These are phyloP conservation scores for Naematelia aurantialba DNA, from an alignment of 768 basidiomycete genomes.

Conservation along the genomic window DNA sequence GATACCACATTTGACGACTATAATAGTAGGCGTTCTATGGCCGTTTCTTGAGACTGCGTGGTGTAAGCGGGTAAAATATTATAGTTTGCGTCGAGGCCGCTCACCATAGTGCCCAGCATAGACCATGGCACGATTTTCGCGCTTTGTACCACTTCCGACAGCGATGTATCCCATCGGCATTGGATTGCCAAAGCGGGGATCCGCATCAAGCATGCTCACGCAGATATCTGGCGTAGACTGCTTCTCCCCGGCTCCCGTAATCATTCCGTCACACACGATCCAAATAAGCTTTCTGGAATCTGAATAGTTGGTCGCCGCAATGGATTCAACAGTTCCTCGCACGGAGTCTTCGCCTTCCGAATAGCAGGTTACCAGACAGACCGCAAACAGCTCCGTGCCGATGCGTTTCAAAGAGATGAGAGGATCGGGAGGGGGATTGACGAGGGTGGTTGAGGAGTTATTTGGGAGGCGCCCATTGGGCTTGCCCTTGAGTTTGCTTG, in stretches of 20 bases:
- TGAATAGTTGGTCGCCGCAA: slow-evolving; percentile 84
- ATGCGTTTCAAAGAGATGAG: slow-evolving; percentile 83
- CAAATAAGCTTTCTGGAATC: slow-evolving; percentile 89
- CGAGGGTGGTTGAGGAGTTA: slow-evolving; percentile 29
- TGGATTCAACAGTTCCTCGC: slow-evolving; percentile 85
- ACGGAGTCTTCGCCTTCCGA: slow-evolving; percentile 93
- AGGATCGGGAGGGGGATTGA: slow-evolving; percentile 50
- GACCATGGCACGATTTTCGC: slow-evolving; percentile 91
- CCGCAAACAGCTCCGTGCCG: slow-evolving; percentile 88
- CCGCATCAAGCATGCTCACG: slow-evolving; percentile 82
- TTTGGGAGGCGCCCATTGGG: slow-evolving; percentile 21
- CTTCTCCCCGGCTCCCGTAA: slow-evolving; percentile 95
- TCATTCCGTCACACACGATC: slow-evolving; percentile 96
- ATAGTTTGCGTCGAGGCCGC: slow-evolving; percentile 47
- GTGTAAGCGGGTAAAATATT: neutral
- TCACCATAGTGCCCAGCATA: slow-evolving; percentile 99
- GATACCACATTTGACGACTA: slow-evolving; percentile 94
- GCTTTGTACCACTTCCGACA: slow-evolving; percentile 83
- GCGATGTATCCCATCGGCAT: slow-evolving; percentile 88
- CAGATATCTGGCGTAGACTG: slow-evolving; percentile 94
- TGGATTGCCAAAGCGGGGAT: slow-evolving; percentile 93
- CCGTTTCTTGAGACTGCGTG: slow-evolving; percentile 53
- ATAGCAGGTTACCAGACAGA: slow-evolving; percentile 96
- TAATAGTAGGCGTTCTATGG: slow-evolving; percentile 85
- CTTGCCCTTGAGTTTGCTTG: slow-evolving; percentile 15